Conservation (phyloP, 208 protist genomes). For the Trypanosoma vivax region DNA sequence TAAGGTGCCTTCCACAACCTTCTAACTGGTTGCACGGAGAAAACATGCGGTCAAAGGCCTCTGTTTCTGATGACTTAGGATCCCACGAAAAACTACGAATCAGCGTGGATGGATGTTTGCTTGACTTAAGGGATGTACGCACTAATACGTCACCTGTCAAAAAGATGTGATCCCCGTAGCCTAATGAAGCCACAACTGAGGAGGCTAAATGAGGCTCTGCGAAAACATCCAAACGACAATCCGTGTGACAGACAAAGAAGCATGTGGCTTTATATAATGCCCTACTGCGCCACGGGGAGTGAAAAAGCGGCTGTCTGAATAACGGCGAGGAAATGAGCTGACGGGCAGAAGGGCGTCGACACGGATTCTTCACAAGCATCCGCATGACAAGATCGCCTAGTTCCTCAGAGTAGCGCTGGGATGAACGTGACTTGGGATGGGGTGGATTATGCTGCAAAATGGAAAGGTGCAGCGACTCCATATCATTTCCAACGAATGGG, state of each 20-base stretch:
- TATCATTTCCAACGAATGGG: slow-evolving; percentile 14
- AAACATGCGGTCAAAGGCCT: not conserved
- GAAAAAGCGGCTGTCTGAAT: slow-evolving; percentile 22
- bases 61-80: not conserved
- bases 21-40: too few species aligned
- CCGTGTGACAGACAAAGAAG: slow-evolving; percentile 21
- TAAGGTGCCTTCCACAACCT: too few species aligned
- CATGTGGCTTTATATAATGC: slow-evolving; percentile 7
- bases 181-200: not conserved
- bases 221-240: slow-evolving; percentile 20
- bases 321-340: slow-evolving; percentile 29
- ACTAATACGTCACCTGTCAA: slow-evolving; percentile 2
- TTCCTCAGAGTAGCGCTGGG: slow-evolving; percentile 1
- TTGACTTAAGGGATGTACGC: not conserved
- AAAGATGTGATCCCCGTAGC: slow-evolving; percentile 16
- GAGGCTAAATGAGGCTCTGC: slow-evolving; percentile 14
- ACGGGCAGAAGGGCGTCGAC: slow-evolving; percentile 11
- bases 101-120: slow-evolving; percentile 1
- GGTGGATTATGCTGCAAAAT: slow-evolving; percentile 5
- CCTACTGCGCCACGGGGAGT: slow-evolving; percentile 23
- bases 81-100: not conserved
- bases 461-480: not conserved
- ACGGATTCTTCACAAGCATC: slow-evolving; percentile 15
- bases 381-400: slow-evolving; percentile 21
- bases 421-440: not conserved